Evolutionary conservation across 2,329 filamentous ascomycete genomes (phyloP), one percentile per base, ranked within the genome.

Genomic region (Aspergillus bombycis): DNA sequence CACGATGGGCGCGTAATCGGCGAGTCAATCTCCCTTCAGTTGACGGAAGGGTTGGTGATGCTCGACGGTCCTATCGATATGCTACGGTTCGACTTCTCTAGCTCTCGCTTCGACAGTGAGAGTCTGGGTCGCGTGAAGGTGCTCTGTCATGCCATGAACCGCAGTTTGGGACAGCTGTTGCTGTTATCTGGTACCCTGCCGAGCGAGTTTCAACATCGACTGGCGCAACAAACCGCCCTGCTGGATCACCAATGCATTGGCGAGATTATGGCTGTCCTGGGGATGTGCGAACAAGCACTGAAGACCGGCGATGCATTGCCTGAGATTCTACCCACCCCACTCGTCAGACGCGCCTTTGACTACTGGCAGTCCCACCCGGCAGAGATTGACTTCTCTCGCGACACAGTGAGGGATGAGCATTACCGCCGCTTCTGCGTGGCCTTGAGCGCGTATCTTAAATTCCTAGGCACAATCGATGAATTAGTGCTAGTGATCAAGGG

Each of bases 221-320:
- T 85, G 0, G 72, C 76, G 0, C 72, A 67, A 0, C 70, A 74
- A 0, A 73, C 75, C 0, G 82, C 83, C 1, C 69, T 84, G 1
- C 67, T 80, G 0, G 79, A 83, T 34, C 78, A 83, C 19, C 71
- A 74, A 1, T 74, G 74, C n/a, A 80, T 85, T 11, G 82, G 80
- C 4, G 83, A 84, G 32, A 66, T 83, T 57, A 86, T 85, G 83
- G 81, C 81, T 1, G 81, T 85, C 2, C 68, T 85, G 0, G 74
- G 73, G 1, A 77, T 85, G 3, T 69, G 83, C 8, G 81, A 84
- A 56, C 82, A 84, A 57, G 73, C 81, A 2, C 68, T 86, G 16
- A 78, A 80, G 23, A 84, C 81, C 0, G 83, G 81, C 0, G 78
- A 79, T n/a, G 76, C 84, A 0, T 67, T 84, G 0, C 83, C 83